Conservation (phyloP, 2,329 filamentous ascomycete species). For the Sporothrix brasiliensis region DNA sequence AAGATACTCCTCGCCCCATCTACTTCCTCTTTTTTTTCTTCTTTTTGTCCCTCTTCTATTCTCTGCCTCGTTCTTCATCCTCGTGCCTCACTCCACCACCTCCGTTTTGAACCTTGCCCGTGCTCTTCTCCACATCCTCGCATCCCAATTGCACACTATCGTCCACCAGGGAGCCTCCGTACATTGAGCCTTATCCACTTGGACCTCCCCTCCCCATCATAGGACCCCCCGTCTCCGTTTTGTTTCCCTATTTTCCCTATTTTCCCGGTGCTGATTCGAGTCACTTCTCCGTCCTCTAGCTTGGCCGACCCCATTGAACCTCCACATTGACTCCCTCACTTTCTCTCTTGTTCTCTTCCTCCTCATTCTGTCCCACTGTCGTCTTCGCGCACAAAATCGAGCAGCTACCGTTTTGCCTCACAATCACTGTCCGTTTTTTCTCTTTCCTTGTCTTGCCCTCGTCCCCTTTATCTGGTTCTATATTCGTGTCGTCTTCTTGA, state of each 20-base stretch:
- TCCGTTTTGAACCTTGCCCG: slow-evolving; percentile 6
- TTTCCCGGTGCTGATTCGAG: slow-evolving; percentile 27
- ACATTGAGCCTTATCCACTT: slow-evolving; percentile 20
- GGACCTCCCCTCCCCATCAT: slow-evolving; percentile 15
- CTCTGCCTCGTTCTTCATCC: background rate
- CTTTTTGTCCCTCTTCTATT: slow-evolving; percentile 10
- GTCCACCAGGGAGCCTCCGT: slow-evolving; percentile 15
- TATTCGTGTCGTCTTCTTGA: background rate
- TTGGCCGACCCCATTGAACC: slow-evolving; percentile 4
- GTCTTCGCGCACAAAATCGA: slow-evolving; percentile 12
- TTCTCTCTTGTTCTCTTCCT: background rate
- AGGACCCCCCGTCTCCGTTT: slow-evolving; percentile 10
- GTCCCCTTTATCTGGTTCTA: background rate
- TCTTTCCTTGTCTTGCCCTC: background rate
- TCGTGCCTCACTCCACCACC: background rate
- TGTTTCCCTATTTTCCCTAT: slow-evolving; percentile 23
- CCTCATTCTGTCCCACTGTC: background rate
- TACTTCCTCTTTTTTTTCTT: background rate
- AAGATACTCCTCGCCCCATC: slow-evolving; percentile 21
- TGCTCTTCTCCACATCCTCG: slow-evolving; percentile 23
- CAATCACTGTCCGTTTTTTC: slow-evolving; percentile 11
- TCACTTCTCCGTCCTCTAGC: slow-evolving; percentile 11
- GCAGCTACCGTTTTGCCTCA: slow-evolving; percentile 11
- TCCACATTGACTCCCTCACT: slow-evolving; percentile 5
- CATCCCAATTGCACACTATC: slow-evolving; percentile 25